phyloP scores from a whole-genome alignment of 257 asterid species.

The Craterostigma plantagineum region DNA sequence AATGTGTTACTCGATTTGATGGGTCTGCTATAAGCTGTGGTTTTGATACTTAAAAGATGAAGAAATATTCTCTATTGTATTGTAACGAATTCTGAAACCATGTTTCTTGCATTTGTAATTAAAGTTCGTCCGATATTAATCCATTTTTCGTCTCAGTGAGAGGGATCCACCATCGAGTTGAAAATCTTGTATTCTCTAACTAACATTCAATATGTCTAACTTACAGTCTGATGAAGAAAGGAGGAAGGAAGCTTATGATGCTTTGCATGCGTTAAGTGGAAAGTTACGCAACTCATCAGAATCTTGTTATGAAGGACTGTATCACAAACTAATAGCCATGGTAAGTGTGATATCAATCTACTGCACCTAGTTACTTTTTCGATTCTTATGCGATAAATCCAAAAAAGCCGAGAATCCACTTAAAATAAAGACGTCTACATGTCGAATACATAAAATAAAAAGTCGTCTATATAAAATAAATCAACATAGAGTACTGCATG shows the following conservation, averaged over 20 bases:
- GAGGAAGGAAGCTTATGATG: constrained; percentile 80
- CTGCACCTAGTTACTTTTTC: constrained; percentile 3
- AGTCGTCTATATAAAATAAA: too few relatives aligned
- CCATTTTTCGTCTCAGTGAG: too few relatives aligned
- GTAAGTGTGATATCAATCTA: constrained; percentile 20
- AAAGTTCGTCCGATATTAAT: background rate
- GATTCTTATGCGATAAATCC: background rate
- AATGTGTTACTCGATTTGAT: background rate
- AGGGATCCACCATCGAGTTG: background rate
- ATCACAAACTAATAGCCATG: constrained; percentile 60
- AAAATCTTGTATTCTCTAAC: constrained; percentile 6
- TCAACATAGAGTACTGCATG: background rate
- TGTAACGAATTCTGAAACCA: too few relatives aligned
- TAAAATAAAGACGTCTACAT: too few relatives aligned
- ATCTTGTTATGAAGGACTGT: constrained; percentile 28
- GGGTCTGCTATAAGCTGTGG: background rate
- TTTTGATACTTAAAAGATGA: too few relatives aligned
- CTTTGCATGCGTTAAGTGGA: constrained; percentile 43
- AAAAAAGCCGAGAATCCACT: too few relatives aligned
- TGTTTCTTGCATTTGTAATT: background rate
- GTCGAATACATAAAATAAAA: too few relatives aligned
- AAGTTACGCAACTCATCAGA: constrained; percentile 40
- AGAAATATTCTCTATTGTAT: too few relatives aligned
- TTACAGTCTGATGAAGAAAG: constrained; percentile 75
- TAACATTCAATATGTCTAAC: constrained; percentile 9